Evolutionary conservation across 139 green algal genomes (phyloP).

Genomic region (Chlamydomonas asymmetrica): DNA sequence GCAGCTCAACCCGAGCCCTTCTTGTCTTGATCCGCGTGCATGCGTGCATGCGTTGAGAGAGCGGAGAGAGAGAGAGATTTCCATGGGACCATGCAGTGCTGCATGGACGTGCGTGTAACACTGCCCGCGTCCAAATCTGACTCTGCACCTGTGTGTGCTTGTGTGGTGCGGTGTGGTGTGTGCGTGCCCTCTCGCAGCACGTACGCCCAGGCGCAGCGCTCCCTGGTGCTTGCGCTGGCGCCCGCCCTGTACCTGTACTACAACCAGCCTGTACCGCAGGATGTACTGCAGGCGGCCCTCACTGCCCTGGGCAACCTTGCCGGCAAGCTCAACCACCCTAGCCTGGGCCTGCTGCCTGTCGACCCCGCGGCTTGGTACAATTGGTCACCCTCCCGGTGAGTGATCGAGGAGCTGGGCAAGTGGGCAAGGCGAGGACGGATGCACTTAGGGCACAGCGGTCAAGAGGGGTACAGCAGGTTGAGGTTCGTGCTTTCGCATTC

Average conservation of each 20-base stretch:
- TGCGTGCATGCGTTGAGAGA: too few relatives aligned
- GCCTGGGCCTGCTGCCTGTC: conserved; percentile 33
- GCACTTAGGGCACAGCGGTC: too few relatives aligned
- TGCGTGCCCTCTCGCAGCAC: not conserved
- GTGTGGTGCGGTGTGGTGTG: not conserved
- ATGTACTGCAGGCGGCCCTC: not conserved
- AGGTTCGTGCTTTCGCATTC: too few relatives aligned
- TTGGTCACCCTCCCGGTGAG: too few relatives aligned
- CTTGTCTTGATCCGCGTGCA: not conserved
- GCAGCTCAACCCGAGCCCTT: not conserved
- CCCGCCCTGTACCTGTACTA: conserved; percentile 8
- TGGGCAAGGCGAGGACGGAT: too few relatives aligned
- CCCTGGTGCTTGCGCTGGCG: not conserved
- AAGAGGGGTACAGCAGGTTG: too few relatives aligned
- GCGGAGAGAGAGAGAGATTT: too few relatives aligned
- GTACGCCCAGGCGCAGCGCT: not conserved
- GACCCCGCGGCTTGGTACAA: too few relatives aligned
- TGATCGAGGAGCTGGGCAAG: too few relatives aligned
- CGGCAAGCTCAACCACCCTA: not conserved
- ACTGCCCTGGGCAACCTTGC: not conserved
- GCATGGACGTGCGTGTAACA: not conserved
- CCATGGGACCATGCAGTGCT: too few relatives aligned
- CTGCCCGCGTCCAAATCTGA: too few relatives aligned
- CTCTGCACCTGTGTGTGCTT: conserved; percentile 2
- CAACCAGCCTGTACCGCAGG: not conserved